Percentiles rank a stretch among this genome's conserved stretches.
phyloP scores from a whole-genome alignment of 805 yeast species.

The Metschnikowia lunata region DNA sequence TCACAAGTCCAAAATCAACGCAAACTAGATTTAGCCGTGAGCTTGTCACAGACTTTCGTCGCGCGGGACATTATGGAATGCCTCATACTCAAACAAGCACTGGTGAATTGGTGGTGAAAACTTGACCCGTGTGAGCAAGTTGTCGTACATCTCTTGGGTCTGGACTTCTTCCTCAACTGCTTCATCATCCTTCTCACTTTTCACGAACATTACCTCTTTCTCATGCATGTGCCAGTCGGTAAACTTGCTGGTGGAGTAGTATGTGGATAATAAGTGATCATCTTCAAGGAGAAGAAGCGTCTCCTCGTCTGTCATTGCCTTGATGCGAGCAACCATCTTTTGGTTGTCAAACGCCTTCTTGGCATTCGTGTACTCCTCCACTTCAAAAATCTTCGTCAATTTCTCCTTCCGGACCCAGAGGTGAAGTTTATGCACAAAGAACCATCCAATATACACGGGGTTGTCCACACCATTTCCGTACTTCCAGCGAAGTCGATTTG shows the following conservation, averaged over 20 bases:
- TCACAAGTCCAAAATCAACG: too few relatives aligned
- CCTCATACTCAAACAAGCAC: conserved; percentile 10
- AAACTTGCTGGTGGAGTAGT: conserved; percentile 16
- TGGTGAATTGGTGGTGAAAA: conserved; percentile 10
- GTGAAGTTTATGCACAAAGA: conserved; percentile 15
- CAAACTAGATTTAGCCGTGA: too few relatives aligned
- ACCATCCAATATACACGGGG: conserved; percentile 11
- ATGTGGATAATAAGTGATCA: conserved; percentile 19
- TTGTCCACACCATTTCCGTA: conserved; percentile 14
- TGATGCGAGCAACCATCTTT: conserved; percentile 13
- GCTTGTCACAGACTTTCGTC: too few relatives aligned
- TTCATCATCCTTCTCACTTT: conserved; percentile 6
- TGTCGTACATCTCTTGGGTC: neutral
- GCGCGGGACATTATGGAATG: neutral
- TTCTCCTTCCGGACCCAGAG: conserved; percentile 19
- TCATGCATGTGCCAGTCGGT: conserved; percentile 21
- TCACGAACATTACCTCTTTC: conserved; percentile 16
- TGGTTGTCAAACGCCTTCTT: conserved; percentile 3
- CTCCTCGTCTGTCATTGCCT: conserved; percentile 25
- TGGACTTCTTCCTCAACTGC: neutral
- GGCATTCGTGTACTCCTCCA: neutral
- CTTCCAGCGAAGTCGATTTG: conserved; percentile 18
- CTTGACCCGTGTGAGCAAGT: conserved; percentile 3
- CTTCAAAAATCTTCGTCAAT: conserved; percentile 10
- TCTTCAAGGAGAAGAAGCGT: conserved; percentile 20